Evolutionary conservation across 1,139 yeast genomes (phyloP).

Genomic region (Suhomyces chickasaworum): DNA sequence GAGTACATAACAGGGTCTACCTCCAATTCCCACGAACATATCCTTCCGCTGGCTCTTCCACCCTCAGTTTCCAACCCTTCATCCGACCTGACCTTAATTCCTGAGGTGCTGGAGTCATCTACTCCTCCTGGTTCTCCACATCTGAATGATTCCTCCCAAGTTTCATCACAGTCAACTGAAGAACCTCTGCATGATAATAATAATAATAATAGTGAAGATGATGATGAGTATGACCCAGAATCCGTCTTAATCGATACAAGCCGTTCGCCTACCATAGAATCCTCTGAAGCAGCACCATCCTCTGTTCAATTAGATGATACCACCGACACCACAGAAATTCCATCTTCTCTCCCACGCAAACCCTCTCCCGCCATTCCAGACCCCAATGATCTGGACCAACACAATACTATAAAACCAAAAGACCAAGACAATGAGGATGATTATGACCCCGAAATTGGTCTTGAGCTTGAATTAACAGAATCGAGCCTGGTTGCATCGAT

Average conservation of each 20-base stretch:
- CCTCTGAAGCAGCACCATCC: neutral
- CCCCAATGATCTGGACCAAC: neutral
- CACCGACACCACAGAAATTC: neutral
- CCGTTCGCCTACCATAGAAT: neutral
- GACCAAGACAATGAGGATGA: constrained; percentile 20
- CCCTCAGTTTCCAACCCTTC: neutral
- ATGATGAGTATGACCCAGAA: constrained; percentile 28
- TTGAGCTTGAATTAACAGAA: constrained; percentile 6
- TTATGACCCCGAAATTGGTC: constrained; percentile 28
- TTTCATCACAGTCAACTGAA: neutral
- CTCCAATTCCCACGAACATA: neutral
- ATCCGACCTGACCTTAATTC: neutral
- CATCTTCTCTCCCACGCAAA: neutral
- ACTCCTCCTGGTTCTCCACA: neutral
- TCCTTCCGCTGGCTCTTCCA: neutral
- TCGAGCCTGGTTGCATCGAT: constrained; percentile 1
- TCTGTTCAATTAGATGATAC: neutral
- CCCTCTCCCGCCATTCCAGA: neutral
- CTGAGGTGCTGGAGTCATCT: neutral
- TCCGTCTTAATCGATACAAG: constrained; percentile 7
- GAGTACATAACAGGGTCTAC: neutral
- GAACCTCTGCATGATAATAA: constrained; percentile 1
- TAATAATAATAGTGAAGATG: too few species aligned
- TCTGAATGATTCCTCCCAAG: neutral
- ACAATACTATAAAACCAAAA: neutral